Percentiles rank a stretch among this genome's conserved stretches.
These are phyloP conservation scores for Ascodesmis nigricans DNA, from an alignment of 495 filamentous ascomycete genomes.

Conservation along the genomic window DNA sequence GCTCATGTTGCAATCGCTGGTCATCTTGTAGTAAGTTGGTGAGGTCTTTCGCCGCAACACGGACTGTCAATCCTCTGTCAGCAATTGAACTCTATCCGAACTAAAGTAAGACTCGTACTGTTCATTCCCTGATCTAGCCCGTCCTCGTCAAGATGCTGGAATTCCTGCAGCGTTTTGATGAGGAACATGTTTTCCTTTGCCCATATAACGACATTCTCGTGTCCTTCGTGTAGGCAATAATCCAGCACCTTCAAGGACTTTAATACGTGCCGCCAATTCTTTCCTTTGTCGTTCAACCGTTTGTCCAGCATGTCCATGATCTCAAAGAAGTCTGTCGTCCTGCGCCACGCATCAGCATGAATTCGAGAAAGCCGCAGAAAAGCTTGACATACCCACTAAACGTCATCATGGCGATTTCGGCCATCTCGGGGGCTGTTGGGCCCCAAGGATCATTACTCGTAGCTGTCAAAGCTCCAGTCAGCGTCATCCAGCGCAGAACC, in stretches of 20 bases:
- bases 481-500: too few species aligned
- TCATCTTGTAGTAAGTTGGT: conserved; percentile 88
- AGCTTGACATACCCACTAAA: too few species aligned
- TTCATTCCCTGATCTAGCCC: conserved; percentile 86
- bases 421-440: conserved; percentile 94
- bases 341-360: too few species aligned
- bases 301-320: conserved; percentile 99
- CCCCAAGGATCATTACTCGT: conserved; percentile 99
- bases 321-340: conserved; percentile 90
- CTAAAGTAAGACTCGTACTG: conserved; percentile 32
- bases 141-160: conserved; percentile 87
- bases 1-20: conserved; percentile 75
- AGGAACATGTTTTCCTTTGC: conserved; percentile 94
- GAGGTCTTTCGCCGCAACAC: conserved; percentile 88
- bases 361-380: too few species aligned
- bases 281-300: conserved; percentile 96
- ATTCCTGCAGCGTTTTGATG: conserved; percentile 95
- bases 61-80: conserved; percentile 34
- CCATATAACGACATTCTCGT: conserved; percentile 92
- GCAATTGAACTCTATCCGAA: not conserved
- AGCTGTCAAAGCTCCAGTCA: too few species aligned
- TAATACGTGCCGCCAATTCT: conserved; percentile 97
- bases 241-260: conserved; percentile 96
- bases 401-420: conserved; percentile 90
- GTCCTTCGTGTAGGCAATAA: conserved; percentile 95